These are phyloP conservation scores for Aspergillus nomiae DNA, from an alignment of 2,329 filamentous ascomycete genomes.

Conservation along the genomic window DNA sequence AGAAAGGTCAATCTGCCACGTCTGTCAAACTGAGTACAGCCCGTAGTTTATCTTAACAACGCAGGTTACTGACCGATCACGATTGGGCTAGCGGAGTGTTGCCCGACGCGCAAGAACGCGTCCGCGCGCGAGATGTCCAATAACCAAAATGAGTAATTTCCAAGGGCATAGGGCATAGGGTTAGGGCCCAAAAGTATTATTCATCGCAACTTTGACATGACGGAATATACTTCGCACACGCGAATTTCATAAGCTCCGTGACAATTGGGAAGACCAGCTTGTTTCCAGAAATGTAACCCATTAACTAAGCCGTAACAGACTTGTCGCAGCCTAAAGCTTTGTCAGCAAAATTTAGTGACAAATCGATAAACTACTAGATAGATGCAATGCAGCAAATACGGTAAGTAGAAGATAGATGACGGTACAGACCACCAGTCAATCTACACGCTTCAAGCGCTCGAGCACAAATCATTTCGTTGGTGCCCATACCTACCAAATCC, in stretches of 20 bases:
- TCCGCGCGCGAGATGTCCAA: conserved; percentile 17
- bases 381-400: too few species aligned
- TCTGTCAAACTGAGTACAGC: not conserved
- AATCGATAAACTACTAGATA: too few species aligned
- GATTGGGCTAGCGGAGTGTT: conserved; percentile 10
- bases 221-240: too few species aligned
- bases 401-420: too few species aligned
- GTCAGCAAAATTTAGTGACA: too few species aligned
- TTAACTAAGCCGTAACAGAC: too few species aligned
- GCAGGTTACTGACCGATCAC: not conserved
- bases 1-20: not conserved
- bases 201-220: too few species aligned
- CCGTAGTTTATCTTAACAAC: not conserved
- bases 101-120: conserved; percentile 30
- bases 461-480: not conserved
- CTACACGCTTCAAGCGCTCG: not conserved
- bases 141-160: conserved; percentile 26
- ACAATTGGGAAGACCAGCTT: too few species aligned
- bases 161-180: conserved; percentile 37
- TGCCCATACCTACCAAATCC: not conserved
- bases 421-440: not conserved
- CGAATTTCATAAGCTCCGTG: too few species aligned
- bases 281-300: too few species aligned
- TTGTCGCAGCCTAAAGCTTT: too few species aligned
- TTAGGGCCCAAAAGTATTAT: conserved; percentile 12